Evolutionary conservation across 805 yeast genomes (phyloP).

Genomic region (Yarrowia porcina): DNA sequence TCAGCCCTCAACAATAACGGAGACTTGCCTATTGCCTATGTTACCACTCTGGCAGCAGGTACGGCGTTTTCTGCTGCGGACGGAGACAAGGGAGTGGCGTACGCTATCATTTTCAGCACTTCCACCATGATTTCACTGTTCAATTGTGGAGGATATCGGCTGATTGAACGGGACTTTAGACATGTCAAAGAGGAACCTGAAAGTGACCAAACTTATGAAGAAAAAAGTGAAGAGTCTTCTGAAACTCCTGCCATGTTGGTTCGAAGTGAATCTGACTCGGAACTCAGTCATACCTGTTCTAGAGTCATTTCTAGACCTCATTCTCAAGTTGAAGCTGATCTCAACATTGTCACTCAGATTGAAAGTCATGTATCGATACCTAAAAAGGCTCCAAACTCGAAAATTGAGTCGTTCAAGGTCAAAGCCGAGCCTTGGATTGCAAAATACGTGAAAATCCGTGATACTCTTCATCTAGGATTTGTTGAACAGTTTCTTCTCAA

Average conservation of each 20-base stretch:
- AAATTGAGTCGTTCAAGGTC: not conserved
- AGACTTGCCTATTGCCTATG: conserved; percentile 82
- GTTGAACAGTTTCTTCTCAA: conserved; percentile 20
- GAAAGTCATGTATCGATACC: not conserved
- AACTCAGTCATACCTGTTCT: not conserved
- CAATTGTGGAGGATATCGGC: conserved; percentile 69
- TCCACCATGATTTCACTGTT: conserved; percentile 54
- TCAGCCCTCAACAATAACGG: conserved; percentile 76
- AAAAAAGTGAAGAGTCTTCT: not conserved
- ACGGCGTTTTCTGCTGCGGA: conserved; percentile 53
- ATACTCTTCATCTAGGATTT: not conserved
- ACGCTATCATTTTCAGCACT: conserved; percentile 60
- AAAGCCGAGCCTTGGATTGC: not conserved
- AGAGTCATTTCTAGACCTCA: not conserved
- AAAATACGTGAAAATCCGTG: not conserved
- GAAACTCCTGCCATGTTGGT: not conserved
- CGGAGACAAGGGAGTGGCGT: conserved; percentile 76
- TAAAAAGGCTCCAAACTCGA: not conserved
- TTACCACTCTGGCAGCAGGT: conserved; percentile 59
- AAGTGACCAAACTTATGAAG: not conserved
- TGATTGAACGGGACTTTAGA: conserved; percentile 66
- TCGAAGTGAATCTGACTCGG: not conserved
- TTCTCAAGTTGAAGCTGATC: conserved; percentile 4
- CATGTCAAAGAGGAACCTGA: not conserved
- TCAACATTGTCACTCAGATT: conserved; percentile 4